These are phyloP conservation scores for Albophoma yamanashiensis DNA, from an alignment of 2,329 filamentous ascomycete genomes.

Conservation along the genomic window DNA sequence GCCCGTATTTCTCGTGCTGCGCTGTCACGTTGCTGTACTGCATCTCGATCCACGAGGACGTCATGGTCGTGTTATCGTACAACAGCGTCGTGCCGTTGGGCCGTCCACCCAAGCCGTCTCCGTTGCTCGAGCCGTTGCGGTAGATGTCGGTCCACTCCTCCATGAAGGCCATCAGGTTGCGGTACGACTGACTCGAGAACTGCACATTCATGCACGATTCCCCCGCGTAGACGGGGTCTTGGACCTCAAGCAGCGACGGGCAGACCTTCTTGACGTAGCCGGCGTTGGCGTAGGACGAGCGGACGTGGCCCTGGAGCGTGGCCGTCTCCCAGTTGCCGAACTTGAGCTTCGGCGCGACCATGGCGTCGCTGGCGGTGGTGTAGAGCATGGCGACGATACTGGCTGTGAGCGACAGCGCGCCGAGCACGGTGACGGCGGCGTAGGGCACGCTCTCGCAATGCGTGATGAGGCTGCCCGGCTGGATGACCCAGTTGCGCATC, in stretches of 20 bases:
- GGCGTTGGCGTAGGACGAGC: constrained; percentile 52
- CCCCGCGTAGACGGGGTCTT: constrained; percentile 29
- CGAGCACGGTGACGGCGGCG: constrained; percentile 52
- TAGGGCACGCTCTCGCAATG: constrained; percentile 56
- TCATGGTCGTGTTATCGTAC: constrained; percentile 63
- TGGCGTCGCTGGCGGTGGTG: constrained; percentile 63
- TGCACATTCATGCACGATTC: constrained; percentile 57
- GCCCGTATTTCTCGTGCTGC: constrained; percentile 34
- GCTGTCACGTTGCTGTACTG: constrained; percentile 39
- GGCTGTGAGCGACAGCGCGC: constrained; percentile 51
- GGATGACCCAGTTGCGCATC: constrained; percentile 66
- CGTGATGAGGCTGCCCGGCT: constrained; percentile 62
- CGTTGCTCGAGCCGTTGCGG: constrained; percentile 28
- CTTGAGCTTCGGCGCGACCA: constrained; percentile 63
- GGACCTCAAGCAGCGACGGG: constrained; percentile 43
- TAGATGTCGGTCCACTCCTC: constrained; percentile 40
- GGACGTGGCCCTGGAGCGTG: constrained; percentile 44
- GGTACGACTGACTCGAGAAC: constrained; percentile 59
- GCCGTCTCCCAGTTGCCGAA: constrained; percentile 39
- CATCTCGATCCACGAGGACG: constrained; percentile 56
- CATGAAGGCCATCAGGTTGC: constrained; percentile 57
- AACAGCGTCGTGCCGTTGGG: constrained; percentile 53
- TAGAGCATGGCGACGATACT: constrained; percentile 61
- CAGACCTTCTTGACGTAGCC: constrained; percentile 45
- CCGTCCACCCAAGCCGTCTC: constrained; percentile 31